A percentile compares a stretch with the other conserved stretches of the same genome.
Evolutionary conservation across 108 stramenopile genomes (phyloP).

Genomic region (Skeletonema potamos): DNA sequence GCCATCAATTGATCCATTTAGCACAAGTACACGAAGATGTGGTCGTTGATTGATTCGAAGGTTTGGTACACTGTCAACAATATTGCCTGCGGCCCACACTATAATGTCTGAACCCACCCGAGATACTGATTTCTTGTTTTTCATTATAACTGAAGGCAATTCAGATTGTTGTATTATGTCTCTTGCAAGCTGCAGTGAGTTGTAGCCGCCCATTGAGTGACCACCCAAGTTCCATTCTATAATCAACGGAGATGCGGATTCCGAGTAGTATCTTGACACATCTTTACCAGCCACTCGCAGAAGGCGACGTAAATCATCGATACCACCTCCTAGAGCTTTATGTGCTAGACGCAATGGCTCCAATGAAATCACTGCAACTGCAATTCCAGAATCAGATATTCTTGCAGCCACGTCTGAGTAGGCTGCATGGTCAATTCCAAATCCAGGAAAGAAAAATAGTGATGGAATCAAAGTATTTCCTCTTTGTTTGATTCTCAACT

Average conservation of each 20-base stretch:
- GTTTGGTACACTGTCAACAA: slow-evolving; percentile 13
- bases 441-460: slow-evolving; percentile 37
- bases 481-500: not conserved
- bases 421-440: slow-evolving; percentile 23
- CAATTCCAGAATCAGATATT: slow-evolving; percentile 30
- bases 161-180: not conserved
- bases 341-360: slow-evolving; percentile 35
- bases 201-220: slow-evolving; percentile 36
- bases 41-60: not conserved
- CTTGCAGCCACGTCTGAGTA: slow-evolving; percentile 26
- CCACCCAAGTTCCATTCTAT: slow-evolving; percentile 35
- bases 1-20: slow-evolving; percentile 26
- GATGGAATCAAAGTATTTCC: slow-evolving; percentile 10
- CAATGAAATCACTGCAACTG: slow-evolving; percentile 24
- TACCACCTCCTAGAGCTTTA: slow-evolving; percentile 22
- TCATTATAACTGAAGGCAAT: slow-evolving; percentile 4
- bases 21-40: slow-evolving; percentile 17
- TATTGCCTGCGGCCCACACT: slow-evolving; percentile 28
- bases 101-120: slow-evolving; percentile 12
- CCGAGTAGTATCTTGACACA: slow-evolving; percentile 13
- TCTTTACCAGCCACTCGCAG: slow-evolving; percentile 22
- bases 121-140: slow-evolving; percentile 24
- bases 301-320: slow-evolving; percentile 21
- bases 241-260: not conserved
- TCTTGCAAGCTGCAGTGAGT: slow-evolving; percentile 24